Conservation (phyloP, 2,329 filamentous ascomycete genomes). For the Aquanectria penicillioides region DNA sequence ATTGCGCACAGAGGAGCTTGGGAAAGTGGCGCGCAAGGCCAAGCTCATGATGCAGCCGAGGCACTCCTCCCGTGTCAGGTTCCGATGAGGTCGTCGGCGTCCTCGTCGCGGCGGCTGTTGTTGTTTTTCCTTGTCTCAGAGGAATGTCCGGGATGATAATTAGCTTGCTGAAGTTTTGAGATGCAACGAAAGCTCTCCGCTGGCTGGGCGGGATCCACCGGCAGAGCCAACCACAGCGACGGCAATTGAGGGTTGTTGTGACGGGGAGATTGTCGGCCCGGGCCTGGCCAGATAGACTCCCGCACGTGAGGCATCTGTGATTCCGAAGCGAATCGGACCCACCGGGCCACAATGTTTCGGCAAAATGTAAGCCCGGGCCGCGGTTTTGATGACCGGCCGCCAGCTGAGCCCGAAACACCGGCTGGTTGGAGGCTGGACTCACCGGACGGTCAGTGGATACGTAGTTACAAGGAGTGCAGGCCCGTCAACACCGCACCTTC, state of each 20-base stretch:
- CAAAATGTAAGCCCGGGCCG: background rate
- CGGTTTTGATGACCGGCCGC: background rate
- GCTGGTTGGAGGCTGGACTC: too few species aligned
- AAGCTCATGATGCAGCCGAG: slow-evolving; percentile 17
- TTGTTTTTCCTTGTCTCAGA: too few species aligned
- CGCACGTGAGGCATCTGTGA: background rate
- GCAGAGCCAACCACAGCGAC: background rate
- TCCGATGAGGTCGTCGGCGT: background rate
- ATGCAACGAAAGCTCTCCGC: too few species aligned
- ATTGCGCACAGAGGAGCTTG: slow-evolving; percentile 36
- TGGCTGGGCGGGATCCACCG: background rate
- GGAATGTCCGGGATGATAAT: background rate
- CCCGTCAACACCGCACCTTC: background rate
- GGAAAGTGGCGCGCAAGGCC: slow-evolving; percentile 6
- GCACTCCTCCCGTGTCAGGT: background rate
- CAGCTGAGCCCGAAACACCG: slow-evolving; percentile 12
- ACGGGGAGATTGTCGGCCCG: too few species aligned
- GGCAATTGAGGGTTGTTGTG: too few species aligned
- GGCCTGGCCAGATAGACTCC: too few species aligned
- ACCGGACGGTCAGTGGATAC: too few species aligned
- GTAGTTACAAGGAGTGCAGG: slow-evolving; percentile 3
- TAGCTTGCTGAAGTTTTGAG: background rate
- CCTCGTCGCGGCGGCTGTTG: too few species aligned
- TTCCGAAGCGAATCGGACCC: too few species aligned
- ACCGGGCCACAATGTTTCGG: too few species aligned